Evolutionary conservation across 1,139 yeast species (phyloP).

Genomic region (Trichomonascaceae sp.): DNA sequence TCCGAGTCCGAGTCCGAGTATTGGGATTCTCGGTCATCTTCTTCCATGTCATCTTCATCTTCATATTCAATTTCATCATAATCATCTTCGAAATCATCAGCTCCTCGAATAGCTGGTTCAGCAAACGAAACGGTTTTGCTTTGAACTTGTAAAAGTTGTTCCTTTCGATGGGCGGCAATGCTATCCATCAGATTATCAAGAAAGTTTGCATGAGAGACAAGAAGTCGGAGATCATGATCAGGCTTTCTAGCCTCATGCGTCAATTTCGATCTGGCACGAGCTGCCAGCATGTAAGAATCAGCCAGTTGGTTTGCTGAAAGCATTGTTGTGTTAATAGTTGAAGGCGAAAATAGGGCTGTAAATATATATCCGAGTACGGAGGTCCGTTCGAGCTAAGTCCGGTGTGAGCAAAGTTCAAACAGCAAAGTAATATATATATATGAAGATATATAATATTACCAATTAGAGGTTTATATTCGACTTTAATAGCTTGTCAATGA

Average conservation of each 20-base stretch:
- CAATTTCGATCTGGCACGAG: conserved; percentile 61
- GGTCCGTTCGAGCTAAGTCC: background rate
- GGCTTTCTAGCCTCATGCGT: conserved; percentile 59
- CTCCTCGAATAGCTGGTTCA: conserved; percentile 1
- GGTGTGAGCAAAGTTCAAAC: background rate
- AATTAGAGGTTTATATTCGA: background rate
- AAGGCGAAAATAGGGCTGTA: background rate
- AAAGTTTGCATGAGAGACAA: conserved; percentile 73
- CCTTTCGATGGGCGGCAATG: conserved; percentile 19
- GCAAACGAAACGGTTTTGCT: conserved; percentile 4
- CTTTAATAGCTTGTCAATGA: background rate
- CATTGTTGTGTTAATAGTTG: background rate
- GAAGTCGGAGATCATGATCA: conserved; percentile 53
- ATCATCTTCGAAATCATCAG: conserved; percentile 8
- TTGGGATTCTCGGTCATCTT: conserved; percentile 2
- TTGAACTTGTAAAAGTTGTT: conserved; percentile 5
- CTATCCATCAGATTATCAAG: conserved; percentile 61
- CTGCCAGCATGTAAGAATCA: conserved; percentile 61
- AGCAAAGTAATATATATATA: background rate
- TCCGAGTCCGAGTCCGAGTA: conserved; percentile 12
- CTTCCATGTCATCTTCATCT: conserved; percentile 10
- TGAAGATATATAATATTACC: background rate
- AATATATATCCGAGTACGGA: background rate
- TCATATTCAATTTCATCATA: conserved; percentile 10
- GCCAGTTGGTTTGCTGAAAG: conserved; percentile 19